phyloP scores from a whole-genome alignment of 2,329 filamentous ascomycete species.

The Xylaria polymorpha region DNA sequence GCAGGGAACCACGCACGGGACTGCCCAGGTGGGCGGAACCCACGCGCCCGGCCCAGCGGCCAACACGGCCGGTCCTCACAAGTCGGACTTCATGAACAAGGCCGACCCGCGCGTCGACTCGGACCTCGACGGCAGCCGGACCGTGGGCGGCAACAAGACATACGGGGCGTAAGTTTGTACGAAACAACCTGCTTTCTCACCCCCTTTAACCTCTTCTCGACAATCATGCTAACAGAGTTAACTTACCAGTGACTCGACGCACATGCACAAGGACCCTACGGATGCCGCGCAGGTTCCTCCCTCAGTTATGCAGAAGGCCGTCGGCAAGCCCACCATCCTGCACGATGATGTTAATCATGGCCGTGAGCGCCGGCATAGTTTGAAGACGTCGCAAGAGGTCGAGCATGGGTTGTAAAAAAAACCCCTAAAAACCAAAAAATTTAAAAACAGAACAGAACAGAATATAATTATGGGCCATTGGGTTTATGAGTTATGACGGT shows the following conservation, averaged over 20 bases:
- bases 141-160: conserved; percentile 64
- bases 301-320: conserved; percentile 60
- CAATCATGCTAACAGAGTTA: neutral
- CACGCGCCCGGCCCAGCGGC: conserved; percentile 54
- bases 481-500: conserved; percentile 2
- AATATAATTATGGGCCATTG: no score
- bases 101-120: conserved; percentile 66
- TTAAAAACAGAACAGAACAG: conserved; percentile 5
- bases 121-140: conserved; percentile 65
- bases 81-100: conserved; percentile 65
- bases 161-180: conserved; percentile 56
- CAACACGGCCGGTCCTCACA: conserved; percentile 64
- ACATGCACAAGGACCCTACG: conserved; percentile 62
- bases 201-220: neutral
- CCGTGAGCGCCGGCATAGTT: conserved; percentile 60
- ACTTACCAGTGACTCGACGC: neutral
- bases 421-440: no score
- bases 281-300: conserved; percentile 69
- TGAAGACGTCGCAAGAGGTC: conserved; percentile 59
- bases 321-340: conserved; percentile 59
- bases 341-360: conserved; percentile 59
- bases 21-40: conserved; percentile 43
- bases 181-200: neutral
- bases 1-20: conserved; percentile 41
- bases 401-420: conserved; percentile 58